These are phyloP conservation scores for Apocynum venetum DNA, from an alignment of 257 asterid species.

Conservation along the genomic window DNA sequence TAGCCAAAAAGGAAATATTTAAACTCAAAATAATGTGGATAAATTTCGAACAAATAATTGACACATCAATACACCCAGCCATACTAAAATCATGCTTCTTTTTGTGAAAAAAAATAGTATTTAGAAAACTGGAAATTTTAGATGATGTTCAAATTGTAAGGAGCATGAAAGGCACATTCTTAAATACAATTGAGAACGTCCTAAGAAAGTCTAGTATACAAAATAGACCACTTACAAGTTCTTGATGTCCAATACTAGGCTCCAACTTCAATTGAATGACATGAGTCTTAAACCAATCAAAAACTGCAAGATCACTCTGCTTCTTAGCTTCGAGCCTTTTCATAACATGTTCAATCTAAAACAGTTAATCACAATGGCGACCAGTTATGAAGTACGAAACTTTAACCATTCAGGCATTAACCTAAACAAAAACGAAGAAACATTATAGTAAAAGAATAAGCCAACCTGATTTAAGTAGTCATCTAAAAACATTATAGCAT, in stretches of 20 bases:
- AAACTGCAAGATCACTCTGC: conserved; percentile 47
- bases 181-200: neutral
- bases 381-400: neutral
- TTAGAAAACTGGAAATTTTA: neutral
- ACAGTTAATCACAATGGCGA: conserved; percentile 15
- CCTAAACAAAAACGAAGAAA: neutral
- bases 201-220: conserved; percentile 2
- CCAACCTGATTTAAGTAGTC: conserved; percentile 79
- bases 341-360: conserved; percentile 64
- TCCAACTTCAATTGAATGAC: conserved; percentile 74
- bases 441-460: conserved; percentile 3
- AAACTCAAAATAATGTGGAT: neutral
- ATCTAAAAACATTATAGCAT: conserved; percentile 81
- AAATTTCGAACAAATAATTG: neutral
- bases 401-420: neutral
- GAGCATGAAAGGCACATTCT: neutral
- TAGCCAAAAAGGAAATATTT: neutral
- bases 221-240: conserved; percentile 62
- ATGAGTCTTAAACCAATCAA: conserved; percentile 80
- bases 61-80: neutral
- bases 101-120: neutral
- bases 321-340: conserved; percentile 63
- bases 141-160: neutral
- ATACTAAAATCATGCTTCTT: neutral
- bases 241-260: conserved; percentile 76